Percentiles rank a stretch among this genome's conserved stretches.
These are phyloP conservation scores for Xylariales sp. DNA, from an alignment of 2,329 filamentous ascomycete genomes.

Conservation along the genomic window DNA sequence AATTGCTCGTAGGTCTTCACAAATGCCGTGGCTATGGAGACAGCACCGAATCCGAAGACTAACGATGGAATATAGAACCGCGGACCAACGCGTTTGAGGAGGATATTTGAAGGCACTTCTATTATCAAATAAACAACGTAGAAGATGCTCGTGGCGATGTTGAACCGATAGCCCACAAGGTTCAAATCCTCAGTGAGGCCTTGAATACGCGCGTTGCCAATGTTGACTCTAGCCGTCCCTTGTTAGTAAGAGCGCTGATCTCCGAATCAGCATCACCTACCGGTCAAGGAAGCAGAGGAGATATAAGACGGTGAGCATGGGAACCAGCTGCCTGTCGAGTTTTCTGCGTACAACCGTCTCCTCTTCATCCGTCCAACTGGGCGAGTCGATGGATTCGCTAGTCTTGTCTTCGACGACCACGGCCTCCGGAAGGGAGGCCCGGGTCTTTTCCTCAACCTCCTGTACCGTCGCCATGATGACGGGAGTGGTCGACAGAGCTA, in stretches of 20 bases:
- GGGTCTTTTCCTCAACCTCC: constrained; percentile 41
- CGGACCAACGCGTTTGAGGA: constrained; percentile 65
- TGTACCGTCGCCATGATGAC: constrained; percentile 44
- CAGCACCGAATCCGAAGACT: constrained; percentile 65
- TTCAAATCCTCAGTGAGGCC: constrained; percentile 62
- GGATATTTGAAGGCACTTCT: constrained; percentile 66
- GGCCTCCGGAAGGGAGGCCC: constrained; percentile 42
- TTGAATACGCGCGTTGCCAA: constrained; percentile 67
- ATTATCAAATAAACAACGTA: constrained; percentile 67
- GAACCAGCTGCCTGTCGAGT: constrained; percentile 64
- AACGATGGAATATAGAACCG: constrained; percentile 65
- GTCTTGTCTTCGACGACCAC: constrained; percentile 46
- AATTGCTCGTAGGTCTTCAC: constrained; percentile 60
- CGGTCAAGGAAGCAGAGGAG: constrained; percentile 62
- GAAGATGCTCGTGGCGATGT: constrained; percentile 68
- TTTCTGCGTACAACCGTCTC: constrained; percentile 62
- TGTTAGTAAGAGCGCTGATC: constrained; percentile 26
- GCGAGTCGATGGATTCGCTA: constrained; percentile 42
- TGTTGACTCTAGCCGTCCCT: constrained; percentile 53
- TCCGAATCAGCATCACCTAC: constrained; percentile 34
- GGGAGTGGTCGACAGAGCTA: constrained; percentile 15
- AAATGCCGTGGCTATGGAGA: constrained; percentile 66
- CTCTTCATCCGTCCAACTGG: constrained; percentile 63
- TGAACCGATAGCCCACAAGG: constrained; percentile 63
- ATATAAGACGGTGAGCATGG: constrained; percentile 64